Base-by-base conservation (phyloP, 495 filamentous ascomycete species). In the Penicillium lagena region DNA sequence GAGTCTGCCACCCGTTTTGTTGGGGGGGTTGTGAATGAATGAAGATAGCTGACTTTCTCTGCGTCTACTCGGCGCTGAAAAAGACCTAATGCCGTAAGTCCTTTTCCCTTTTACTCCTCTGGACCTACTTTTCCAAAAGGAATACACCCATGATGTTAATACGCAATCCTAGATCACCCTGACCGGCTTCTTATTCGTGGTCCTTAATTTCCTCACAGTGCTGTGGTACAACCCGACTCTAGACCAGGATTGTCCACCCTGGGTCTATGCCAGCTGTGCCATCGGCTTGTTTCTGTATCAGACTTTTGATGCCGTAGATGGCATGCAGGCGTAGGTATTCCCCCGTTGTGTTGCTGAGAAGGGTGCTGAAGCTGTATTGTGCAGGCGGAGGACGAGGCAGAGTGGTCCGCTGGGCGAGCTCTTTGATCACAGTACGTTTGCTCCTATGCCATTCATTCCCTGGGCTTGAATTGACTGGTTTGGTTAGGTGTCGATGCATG, bases 221-320 rank as follows among this genome's bases (percentile, higher is more conserved):
- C 76, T 98, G 40, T 97, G 88, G 86, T 98, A 96, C 69, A 93
- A 89, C 54, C 91, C 93, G n/a, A 85, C 79, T 0, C 72, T 98
- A 40, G 93, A 98, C 64, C 82, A 85, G 62, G 88, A 98, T 62
- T 96, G 90, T 62, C 93, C 93, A 7, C 50, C 75, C 0, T 97
- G 91, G 93, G 93, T 98, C 12, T 98, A 97, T 74, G 84, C 82
- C 40, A 85, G 81, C 49, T 98, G 89, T 83, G 82, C 94, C 14
- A 68, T 85, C 37, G 93, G 93, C 2, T 66, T 98, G 52, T 96
- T 96, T 62, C 66, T 98, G 30, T 98, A 98, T 59, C 93, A 98
- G 75, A 98, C 93, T 1, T 96, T 97, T 64, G 93, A 98, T 68
- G 93, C 91, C 6, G 87, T 96, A 40, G 93, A 98, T 70, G 93